Conservation (phyloP, 2,329 filamentous ascomycete genomes). For the Fusarium abutilonis region DNA sequence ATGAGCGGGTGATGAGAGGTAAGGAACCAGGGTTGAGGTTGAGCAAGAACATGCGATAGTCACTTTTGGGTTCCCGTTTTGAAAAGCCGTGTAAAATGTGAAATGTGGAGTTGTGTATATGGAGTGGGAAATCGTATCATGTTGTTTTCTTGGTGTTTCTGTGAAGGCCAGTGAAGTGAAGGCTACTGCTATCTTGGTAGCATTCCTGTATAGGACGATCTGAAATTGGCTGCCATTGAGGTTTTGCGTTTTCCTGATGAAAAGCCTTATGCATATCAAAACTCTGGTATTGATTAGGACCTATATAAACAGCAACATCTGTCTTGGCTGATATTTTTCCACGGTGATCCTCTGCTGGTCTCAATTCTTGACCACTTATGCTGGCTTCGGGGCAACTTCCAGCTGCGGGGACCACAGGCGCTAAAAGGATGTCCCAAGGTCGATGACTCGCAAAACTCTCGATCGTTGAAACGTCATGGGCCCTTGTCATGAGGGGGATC, state of each 20-base stretch:
- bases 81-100: neutral
- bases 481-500: constrained; percentile 38
- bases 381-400: constrained; percentile 17
- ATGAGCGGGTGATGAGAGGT: constrained; percentile 9
- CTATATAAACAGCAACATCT: neutral
- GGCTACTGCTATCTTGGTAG: too few relatives aligned
- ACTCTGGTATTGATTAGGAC: neutral
- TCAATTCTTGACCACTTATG: neutral
- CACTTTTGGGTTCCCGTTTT: constrained; percentile 1
- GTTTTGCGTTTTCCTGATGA: constrained; percentile 20
- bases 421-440: neutral
- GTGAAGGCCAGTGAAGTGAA: neutral
- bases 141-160: neutral
- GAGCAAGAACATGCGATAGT: neutral
- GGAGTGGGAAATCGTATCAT: constrained; percentile 13
- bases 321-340: neutral
- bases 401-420: constrained; percentile 5
- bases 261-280: neutral
- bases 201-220: too few relatives aligned
- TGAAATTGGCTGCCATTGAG: too few relatives aligned
- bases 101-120: neutral
- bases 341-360: neutral
- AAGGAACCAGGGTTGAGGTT: constrained; percentile 3
- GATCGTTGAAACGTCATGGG: constrained; percentile 31
- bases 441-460: constrained; percentile 31